Conservation (phyloP, 2,329 filamentous ascomycete genomes). For the Venturia carpophila region DNA sequence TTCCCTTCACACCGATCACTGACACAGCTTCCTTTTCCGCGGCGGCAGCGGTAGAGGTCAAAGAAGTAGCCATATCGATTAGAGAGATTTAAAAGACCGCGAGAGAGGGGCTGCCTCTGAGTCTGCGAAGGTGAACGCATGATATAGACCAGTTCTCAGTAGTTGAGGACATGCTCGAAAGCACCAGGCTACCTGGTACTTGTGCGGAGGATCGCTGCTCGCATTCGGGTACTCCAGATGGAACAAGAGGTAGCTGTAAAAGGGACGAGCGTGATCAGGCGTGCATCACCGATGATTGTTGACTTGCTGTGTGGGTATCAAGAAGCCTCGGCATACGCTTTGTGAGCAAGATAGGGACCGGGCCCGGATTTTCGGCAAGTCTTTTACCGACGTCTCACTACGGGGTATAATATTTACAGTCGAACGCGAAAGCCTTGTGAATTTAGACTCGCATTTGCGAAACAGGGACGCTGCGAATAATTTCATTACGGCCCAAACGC, state of each 20-base stretch:
- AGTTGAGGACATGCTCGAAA: not conserved
- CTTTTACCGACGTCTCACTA: no score
- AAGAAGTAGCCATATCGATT: not conserved
- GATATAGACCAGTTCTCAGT: not conserved
- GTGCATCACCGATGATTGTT: no score
- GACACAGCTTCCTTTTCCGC: not conserved
- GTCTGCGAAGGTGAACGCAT: not conserved
- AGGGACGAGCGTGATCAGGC: no score
- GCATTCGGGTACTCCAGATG: conserved; percentile 4
- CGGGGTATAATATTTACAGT: not conserved
- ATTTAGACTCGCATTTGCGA: not conserved
- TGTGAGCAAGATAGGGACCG: not conserved
- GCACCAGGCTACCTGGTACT: not conserved
- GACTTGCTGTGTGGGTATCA: not conserved
- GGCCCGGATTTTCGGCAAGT: no score
- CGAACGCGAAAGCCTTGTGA: not conserved
- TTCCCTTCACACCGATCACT: not conserved
- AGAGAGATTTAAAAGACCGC: not conserved
- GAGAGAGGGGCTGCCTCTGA: no score
- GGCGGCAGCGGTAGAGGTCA: not conserved
- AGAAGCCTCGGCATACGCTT: not conserved
- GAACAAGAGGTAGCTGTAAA: not conserved
- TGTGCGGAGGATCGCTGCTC: not conserved
- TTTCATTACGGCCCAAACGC: not conserved
- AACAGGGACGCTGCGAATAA: not conserved